A percentile compares a stretch with the other conserved stretches of the same genome.
phyloP scores from a whole-genome alignment of 768 basidiomycete species.

The Scleroderma citrinum region DNA sequence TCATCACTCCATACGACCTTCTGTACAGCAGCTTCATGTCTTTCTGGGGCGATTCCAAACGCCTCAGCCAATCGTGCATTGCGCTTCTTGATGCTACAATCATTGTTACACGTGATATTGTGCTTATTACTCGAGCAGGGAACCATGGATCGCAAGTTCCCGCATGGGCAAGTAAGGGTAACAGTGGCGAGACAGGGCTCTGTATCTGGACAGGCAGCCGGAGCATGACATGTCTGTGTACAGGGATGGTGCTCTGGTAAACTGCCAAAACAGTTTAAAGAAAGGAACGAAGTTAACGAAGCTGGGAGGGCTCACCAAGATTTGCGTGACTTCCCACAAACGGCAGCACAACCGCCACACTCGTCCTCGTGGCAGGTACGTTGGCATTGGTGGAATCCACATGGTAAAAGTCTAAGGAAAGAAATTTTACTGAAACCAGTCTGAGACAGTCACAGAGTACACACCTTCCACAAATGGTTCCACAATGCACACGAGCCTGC shows the following conservation, averaged over 20 bases:
- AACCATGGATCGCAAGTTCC: conserved; percentile 67
- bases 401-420: conserved; percentile 50
- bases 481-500: conserved; percentile 75
- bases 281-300: conserved; percentile 5
- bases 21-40: conserved; percentile 29
- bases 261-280: conserved; percentile 28
- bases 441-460: conserved; percentile 18
- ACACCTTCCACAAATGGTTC: conserved; percentile 70
- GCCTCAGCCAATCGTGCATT: conserved; percentile 89
- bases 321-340: conserved; percentile 84
- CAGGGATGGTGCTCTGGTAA: conserved; percentile 72
- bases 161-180: conserved; percentile 75
- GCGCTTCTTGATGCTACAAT: conserved; percentile 80
- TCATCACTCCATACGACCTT: conserved; percentile 57
- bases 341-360: conserved; percentile 70
- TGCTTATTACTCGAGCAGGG: conserved; percentile 53
- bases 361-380: conserved; percentile 75
- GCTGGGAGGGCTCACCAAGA: conserved; percentile 80
- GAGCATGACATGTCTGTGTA: conserved; percentile 79
- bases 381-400: conserved; percentile 89
- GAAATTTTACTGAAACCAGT: background rate
- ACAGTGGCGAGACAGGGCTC: conserved; percentile 69
- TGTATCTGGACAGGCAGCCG: conserved; percentile 74
- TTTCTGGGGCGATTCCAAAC: conserved; percentile 68
- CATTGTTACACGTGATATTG: conserved; percentile 68